A percentile compares a stretch with the other conserved stretches of the same genome.
These are phyloP conservation scores for Gossypium australe DNA, from an alignment of 345 rosid genomes.

Conservation along the genomic window DNA sequence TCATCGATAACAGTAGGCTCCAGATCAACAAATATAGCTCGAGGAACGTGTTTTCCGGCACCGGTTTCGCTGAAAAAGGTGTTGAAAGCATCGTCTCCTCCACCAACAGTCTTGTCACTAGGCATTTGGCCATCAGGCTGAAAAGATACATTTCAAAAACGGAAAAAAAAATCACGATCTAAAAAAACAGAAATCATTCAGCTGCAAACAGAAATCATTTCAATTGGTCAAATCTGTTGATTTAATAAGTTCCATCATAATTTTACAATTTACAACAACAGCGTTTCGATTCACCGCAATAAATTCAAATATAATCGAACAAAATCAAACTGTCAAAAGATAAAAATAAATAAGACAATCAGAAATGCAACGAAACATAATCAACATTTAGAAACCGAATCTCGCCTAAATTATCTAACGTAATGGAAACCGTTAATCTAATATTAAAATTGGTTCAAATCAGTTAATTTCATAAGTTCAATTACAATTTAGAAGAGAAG, in stretches of 20 bases:
- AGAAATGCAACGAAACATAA: neutral
- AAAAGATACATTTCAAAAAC: neutral
- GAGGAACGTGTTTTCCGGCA: conserved; percentile 52
- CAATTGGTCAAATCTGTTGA: neutral
- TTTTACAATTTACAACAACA: neutral
- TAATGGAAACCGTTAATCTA: neutral
- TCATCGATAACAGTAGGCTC: conserved; percentile 62
- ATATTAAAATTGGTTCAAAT: neutral
- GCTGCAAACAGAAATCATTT: neutral
- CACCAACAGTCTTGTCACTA: conserved; percentile 33
- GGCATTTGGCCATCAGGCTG: conserved; percentile 60
- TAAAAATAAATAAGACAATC: neutral
- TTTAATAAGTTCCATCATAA: neutral
- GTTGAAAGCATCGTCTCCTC: conserved; percentile 57
- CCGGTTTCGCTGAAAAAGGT: conserved; percentile 55
- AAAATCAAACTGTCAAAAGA: too few species aligned
- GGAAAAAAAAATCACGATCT: neutral
- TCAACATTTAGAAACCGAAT: neutral
- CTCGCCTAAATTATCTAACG: neutral
- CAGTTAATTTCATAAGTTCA: neutral
- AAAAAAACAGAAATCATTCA: neutral
- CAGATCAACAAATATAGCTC: conserved; percentile 47
- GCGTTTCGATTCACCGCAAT: too few species aligned
- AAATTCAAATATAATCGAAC: neutral
- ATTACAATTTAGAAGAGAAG: neutral